Evolutionary conservation across 768 basidiomycete species (phyloP), one percentile per base, ranked within the genome.

Genomic region (Multifurca ochricompacta): DNA sequence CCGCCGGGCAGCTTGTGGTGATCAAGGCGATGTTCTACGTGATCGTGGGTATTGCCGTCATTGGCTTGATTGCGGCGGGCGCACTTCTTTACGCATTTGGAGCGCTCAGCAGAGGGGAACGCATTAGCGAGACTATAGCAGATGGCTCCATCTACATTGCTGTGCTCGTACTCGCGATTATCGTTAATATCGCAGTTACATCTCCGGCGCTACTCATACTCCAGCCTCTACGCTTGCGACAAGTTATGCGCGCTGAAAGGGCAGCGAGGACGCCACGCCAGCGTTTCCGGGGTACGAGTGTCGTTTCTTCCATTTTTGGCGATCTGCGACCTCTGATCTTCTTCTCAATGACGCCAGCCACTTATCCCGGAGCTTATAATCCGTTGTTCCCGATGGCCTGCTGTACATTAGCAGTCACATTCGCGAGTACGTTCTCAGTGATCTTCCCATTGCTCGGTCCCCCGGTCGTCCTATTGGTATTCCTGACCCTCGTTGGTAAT

Each of bases 361-460:
- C 85, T 58, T 88, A 85, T 63, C 87, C 89, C 30, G 72, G 77
- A 61, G 76, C 78, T 25, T 87, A 87, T 62, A 78, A 87, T 53
- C 82, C 85, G 11, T 74, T 83, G 3, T 83, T 80, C 66, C 80
- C 83, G 19, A 77, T 79, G 31, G 79, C 79, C 44, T 79, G 81
- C 37, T 84, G 81, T 65, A 70, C 84, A 47, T 72, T 90, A 42
- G 83, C 78, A 34, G 72, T 89, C 56, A 72, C 85, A 30, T 84
- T 88, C 67, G 83, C 85, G 39, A 82, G 83, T 21, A 79, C 78
- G 7, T 87, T 91, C 70, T 71, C 81, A 25, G 68, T 89, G 42
- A 79, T 90, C 51, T 90, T 90, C 66, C 88, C 89, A 1, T 69
- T 90, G 49, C 79, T 91, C 53, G 81, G 78, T 1, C 84, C 87